Evolutionary conservation across 1,139 yeast species (phyloP), one percentile per base, ranked within the genome.

Genomic region (Yamadazyma oceani): DNA sequence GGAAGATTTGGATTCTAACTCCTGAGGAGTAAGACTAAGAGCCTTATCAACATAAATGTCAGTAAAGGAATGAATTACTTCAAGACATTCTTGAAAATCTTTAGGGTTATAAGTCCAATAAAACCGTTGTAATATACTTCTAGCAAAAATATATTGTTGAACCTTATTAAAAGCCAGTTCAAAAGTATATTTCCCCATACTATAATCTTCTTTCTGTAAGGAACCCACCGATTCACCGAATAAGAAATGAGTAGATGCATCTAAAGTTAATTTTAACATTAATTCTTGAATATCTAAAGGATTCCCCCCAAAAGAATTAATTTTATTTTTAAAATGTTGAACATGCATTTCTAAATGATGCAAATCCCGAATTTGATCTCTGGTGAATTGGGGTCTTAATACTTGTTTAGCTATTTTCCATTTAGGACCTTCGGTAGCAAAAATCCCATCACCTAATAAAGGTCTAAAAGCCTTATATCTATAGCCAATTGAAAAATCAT

Each of bases 381-480:
- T 62, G 17, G 75, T 66, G 53, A 78, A 78, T 53, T 77, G 82
- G 1, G 84, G 83, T 42, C 83, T 64, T 51, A 78, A 66, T 68
- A 77, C 60, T 13, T 75, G 71, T 37, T 82, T 63, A 12, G 80
- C 69, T 48, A 74, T 76, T 49, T 72, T 73, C 84, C 84, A 78
- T 5, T 73, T 78, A 19, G 62, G 69, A 12, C 79, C 80, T 39
- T 75, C 78, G 23, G 75, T 63, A 2, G 82, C 76, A 60, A 78
- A 78, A 41, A 78, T 76, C 14, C 83, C 83, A 44, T 75, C 74
- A 2, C 83, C 83, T 39, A 78, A 60, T 26, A 75, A 54, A 5
- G 79, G 75, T 35, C 45, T 48, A 49, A 77, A 66, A 28, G 64
- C 67, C 14, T 54, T 54, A 48, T 73, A 67, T 44, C 83, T 69